These are phyloP conservation scores for Austroboletus festivus DNA, from an alignment of 768 basidiomycete species.

Conservation along the genomic window DNA sequence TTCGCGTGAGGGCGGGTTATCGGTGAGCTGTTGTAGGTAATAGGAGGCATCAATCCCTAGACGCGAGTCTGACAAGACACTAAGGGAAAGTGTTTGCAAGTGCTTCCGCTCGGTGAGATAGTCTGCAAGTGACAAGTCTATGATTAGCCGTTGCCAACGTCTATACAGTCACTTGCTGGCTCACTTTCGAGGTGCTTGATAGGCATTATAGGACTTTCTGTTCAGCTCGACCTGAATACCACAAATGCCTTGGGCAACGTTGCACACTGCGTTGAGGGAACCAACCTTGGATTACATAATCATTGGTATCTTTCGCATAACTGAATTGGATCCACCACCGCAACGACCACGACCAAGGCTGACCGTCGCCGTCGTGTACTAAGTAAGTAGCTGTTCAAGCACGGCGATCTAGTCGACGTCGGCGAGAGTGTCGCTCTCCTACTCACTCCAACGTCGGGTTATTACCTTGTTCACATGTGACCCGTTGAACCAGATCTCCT, in stretches of 20 bases:
- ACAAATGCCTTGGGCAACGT: constrained; percentile 19
- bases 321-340: too few relatives aligned
- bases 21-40: constrained; percentile 79
- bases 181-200: constrained; percentile 82
- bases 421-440: too few relatives aligned
- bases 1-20: constrained; percentile 76
- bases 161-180: constrained; percentile 15
- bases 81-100: constrained; percentile 75
- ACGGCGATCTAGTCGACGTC: too few relatives aligned
- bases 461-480: neutral
- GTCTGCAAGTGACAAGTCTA: too few relatives aligned
- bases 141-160: too few relatives aligned
- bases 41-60: constrained; percentile 95
- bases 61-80: constrained; percentile 82
- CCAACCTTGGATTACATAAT: constrained; percentile 29
- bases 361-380: too few relatives aligned
- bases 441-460: too few relatives aligned
- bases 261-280: constrained; percentile 15
- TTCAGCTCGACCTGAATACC: constrained; percentile 2
- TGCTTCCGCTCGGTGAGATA: constrained; percentile 89
- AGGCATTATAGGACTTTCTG: constrained; percentile 50
- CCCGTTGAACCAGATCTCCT: constrained; percentile 4
- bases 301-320: constrained; percentile 9
- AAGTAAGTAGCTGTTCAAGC: too few relatives aligned
- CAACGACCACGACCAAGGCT: too few relatives aligned